Base-by-base conservation (phyloP, 495 filamentous ascomycete genomes). In the Filosporella fistucella region DNA sequence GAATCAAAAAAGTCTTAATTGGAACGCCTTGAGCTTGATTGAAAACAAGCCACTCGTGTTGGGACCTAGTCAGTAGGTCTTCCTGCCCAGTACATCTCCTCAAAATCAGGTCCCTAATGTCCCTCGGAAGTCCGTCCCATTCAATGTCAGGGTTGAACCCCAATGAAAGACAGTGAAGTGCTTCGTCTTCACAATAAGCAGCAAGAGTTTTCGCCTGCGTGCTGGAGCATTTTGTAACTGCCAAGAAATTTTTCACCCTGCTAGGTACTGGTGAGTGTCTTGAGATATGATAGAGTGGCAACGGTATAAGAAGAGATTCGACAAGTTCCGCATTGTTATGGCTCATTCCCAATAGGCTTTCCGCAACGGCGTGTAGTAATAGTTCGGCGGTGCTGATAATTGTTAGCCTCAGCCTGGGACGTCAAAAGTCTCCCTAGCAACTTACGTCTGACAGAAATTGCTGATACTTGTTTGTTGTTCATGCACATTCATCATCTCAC, bases 301-400 rank as follows among this genome's bases (percentile, higher is more conserved):
- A 62, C n/a, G 64, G 63, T 1, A 61, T 62, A 18, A 78, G 56
- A 17, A 78, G 64, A 12, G 66, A 68, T 42, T 76, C 74, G 11
- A 69, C 55, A 30, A 78, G 60, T 2, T 62, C 52, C 2, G 77
- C 70, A 48, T 80, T 67, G 35, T 74, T 68, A 51, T 80, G 74
- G 10, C 67, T 66, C 43, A 78, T 66, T 14, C 64, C 64, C 58
- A 78, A 61, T 17, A 69, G 59, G 5, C 67, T 61, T 54, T 80
- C 72, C 0, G 66, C 67, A 36, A 73, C 71, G 12, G 73, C 70
- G 45, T 80, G 77, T 1, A 80, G 49, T n/a, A 81, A 47, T 16
- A 70, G 71, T 54, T 81, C 77, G 0, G 77, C 77, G 42, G 79
- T 44, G n/a, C n/a, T n/a, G n/a, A n/a, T n/a, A n/a, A n/a, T n/a